These are phyloP conservation scores for Themeda triandra DNA, from an alignment of 176 grass and related monocot species.

Conservation along the genomic window DNA sequence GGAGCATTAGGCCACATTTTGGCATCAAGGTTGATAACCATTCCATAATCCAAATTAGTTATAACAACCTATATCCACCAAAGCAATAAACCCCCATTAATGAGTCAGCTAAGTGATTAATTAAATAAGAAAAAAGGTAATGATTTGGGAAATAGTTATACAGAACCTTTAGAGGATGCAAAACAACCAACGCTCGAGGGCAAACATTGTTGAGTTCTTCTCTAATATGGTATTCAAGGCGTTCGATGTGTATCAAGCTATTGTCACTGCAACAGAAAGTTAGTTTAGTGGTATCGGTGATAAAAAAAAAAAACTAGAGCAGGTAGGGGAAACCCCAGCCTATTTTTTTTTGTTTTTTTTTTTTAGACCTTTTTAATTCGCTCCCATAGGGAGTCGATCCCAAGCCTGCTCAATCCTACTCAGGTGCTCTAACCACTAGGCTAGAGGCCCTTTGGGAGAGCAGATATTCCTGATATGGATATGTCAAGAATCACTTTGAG, in stretches of 20 bases:
- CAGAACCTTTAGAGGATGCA: slow-evolving; percentile 83
- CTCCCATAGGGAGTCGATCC: too few relatives aligned
- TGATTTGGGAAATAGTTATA: background rate
- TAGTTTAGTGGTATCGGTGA: background rate
- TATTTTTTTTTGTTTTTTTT: too few relatives aligned
- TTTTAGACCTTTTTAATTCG: too few relatives aligned
- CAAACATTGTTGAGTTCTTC: slow-evolving; percentile 84
- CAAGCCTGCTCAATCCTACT: too few relatives aligned
- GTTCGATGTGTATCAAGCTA: slow-evolving; percentile 69
- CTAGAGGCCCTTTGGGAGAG: too few relatives aligned
- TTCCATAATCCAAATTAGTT: slow-evolving; percentile 74
- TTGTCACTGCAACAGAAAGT: slow-evolving; percentile 63
- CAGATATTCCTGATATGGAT: background rate
- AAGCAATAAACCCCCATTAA: slow-evolving; percentile 15
- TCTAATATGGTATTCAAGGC: slow-evolving; percentile 87
- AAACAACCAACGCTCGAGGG: slow-evolving; percentile 66
- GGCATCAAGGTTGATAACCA: slow-evolving; percentile 73
- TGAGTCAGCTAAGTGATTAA: background rate
- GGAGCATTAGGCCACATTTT: slow-evolving; percentile 95
- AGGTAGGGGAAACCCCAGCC: too few relatives aligned
- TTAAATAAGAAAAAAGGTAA: background rate
- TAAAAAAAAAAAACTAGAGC: background rate
- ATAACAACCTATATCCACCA: slow-evolving; percentile 64
- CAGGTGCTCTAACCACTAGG: too few relatives aligned
- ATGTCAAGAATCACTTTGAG: background rate